Base-by-base conservation (phyloP, 805 yeast species). In the Cyberlindnera euphorbiae region DNA sequence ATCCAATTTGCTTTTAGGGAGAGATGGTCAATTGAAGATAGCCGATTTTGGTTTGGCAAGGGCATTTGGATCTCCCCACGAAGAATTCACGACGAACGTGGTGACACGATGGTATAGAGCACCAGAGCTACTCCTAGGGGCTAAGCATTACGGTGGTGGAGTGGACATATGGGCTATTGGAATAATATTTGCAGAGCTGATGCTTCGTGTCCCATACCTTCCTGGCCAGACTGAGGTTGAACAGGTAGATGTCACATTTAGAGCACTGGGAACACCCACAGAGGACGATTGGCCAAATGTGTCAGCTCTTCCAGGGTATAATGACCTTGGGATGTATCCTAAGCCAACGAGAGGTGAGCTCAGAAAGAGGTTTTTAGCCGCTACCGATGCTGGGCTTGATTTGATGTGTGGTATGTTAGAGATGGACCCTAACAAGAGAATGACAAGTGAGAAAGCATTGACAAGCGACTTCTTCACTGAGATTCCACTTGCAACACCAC, bases 11-110 rank as follows among this genome's bases (percentile, higher is more conserved):
- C 66, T 93, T 37, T 64, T 93, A 25, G 82, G 96, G 0, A 93
- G 95, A 0, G 75, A 74, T 41, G 98, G 99, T 1, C 79, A 82
- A 45, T 67, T 93, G 42, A 93, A 93, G 58, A 72, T 93, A 43
- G 98, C 98, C 3, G 99, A 93, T 85, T 93, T 93, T 66, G 98
- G 98, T 47, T 67, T 90, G 30, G 97, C 97, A 0, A 66, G 98
- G 44, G 75, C 89, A 3, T 65, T 86, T 39, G 90, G 94, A 0
- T 70, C 80, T 17, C 85, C 89, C 0, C 75, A 77, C 40, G 93
- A 83, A 45, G 74, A 71, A 30, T 65, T 93, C 58, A 85, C 97
- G 0, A 84, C 95, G 2, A 90, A 89, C 45, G 99, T 93, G 4
- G 98, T 93, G 2, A 93, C 99, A 3, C 65, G 97, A 42, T 93